Evolutionary conservation across 2,329 filamentous ascomycete species (phyloP).

Genomic region (Clarireedia monteithiana): DNA sequence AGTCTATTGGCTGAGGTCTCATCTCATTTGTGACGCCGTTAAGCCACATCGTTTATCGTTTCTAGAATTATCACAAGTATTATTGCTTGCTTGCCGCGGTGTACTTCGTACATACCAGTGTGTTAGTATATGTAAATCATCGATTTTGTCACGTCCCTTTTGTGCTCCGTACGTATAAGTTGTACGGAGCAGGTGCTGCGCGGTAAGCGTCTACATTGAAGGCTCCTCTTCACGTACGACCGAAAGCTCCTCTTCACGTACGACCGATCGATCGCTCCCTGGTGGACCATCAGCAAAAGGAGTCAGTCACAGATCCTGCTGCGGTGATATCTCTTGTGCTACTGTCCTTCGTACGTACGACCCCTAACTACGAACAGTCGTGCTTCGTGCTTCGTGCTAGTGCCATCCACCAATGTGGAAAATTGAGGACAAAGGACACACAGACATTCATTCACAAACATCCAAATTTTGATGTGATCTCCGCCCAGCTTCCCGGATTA

Average conservation of each 20-base stretch:
- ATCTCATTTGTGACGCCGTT: background rate
- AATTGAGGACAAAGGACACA: constrained; percentile 1
- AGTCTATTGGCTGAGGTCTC: no score
- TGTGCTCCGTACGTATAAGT: no score
- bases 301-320: background rate
- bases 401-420: background rate
- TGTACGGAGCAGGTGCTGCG: no score
- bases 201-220: no score
- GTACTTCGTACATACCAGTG: background rate
- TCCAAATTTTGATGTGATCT: constrained; percentile 1
- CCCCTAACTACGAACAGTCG: no score
- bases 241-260: background rate
- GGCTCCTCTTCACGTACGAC: background rate
- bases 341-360: background rate
- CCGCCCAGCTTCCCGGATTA: background rate
- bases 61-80: no score
- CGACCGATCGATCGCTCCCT: background rate
- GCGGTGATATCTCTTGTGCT: background rate
- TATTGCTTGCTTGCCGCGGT: no score
- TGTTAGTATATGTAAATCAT: background rate
- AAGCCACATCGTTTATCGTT: constrained; percentile 1
- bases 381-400: no score
- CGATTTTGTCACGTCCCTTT: background rate
- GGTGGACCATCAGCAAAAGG: background rate
- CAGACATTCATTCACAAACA: constrained; percentile 1